These are phyloP conservation scores for Lactifluus volemus DNA, from an alignment of 768 basidiomycete genomes.

Conservation along the genomic window DNA sequence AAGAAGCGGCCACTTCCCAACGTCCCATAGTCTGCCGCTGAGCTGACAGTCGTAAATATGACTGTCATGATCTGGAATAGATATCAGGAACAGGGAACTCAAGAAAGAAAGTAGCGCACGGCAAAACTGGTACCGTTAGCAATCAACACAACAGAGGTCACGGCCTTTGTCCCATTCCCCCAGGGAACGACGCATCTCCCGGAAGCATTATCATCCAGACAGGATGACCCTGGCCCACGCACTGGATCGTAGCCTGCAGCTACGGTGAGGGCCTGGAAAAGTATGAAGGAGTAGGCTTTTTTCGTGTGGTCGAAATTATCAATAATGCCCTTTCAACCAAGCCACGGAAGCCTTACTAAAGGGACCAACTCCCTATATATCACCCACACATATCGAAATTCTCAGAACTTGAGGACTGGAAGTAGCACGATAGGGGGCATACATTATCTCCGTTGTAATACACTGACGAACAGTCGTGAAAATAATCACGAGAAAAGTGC, in stretches of 20 bases:
- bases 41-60: constrained; percentile 68
- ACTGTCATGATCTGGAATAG: constrained; percentile 56
- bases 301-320: not conserved
- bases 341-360: constrained; percentile 25
- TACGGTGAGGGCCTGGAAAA: constrained; percentile 65
- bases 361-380: constrained; percentile 55
- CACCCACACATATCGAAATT: not conserved
- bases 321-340: not conserved
- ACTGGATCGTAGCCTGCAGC: constrained; percentile 69
- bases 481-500: not conserved
- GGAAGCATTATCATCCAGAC: constrained; percentile 45
- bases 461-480: constrained; percentile 33
- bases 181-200: constrained; percentile 75
- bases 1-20: constrained; percentile 74
- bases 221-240: constrained; percentile 62
- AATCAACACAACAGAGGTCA: constrained; percentile 69
- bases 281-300: constrained; percentile 52
- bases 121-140: constrained; percentile 73
- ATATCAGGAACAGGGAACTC: not conserved
- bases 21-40: constrained; percentile 62
- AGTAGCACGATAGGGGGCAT: constrained; percentile 15
- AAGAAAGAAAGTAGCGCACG: constrained; percentile 29
- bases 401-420: not conserved
- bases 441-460: constrained; percentile 81
- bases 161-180: constrained; percentile 61